phyloP scores from a whole-genome alignment of 2,329 filamentous ascomycete species.

The Fusarium xyrophilum region DNA sequence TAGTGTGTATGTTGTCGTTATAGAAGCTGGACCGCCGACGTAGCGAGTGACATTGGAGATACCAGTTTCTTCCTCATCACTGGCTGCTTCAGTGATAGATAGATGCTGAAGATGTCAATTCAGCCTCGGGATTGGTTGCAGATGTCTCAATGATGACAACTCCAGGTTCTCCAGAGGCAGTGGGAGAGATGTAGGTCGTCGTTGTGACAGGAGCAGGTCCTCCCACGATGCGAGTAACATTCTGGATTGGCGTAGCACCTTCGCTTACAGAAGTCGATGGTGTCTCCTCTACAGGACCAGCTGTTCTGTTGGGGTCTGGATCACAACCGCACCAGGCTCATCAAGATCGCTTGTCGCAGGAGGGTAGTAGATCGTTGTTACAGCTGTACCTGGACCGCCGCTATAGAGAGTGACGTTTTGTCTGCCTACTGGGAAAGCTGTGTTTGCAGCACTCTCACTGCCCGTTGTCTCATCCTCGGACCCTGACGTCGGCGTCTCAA shows the following conservation, averaged over 20 bases:
- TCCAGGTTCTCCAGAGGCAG: not conserved
- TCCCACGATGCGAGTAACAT: not conserved
- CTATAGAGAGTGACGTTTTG: slow-evolving; percentile 5
- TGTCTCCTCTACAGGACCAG: not conserved
- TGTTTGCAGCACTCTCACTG: not conserved
- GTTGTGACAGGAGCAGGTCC: not conserved
- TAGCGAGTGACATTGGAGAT: not conserved
- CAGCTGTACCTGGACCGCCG: not conserved
- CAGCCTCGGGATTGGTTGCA: not conserved
- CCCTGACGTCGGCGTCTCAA: not conserved
- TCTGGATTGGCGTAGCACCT: not conserved
- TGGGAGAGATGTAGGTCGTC: not conserved
- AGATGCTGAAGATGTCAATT: not conserved
- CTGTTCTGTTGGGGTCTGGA: slow-evolving; percentile 16
- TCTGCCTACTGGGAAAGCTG: not conserved
- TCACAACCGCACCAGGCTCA: not conserved
- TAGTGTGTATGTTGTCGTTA: not conserved
- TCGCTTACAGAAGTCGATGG: not conserved
- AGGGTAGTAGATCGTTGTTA: slow-evolving; percentile 4
- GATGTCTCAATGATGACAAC: slow-evolving; percentile 10
- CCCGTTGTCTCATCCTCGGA: not conserved
- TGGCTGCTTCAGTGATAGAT: rapidly evolving
- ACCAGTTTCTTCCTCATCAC: not conserved
- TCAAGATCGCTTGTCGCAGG: not conserved
- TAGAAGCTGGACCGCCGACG: not conserved